Evolutionary conservation across 2,329 filamentous ascomycete species (phyloP), one percentile per base, ranked within the genome.

Genomic region (Kalmusia sp.): DNA sequence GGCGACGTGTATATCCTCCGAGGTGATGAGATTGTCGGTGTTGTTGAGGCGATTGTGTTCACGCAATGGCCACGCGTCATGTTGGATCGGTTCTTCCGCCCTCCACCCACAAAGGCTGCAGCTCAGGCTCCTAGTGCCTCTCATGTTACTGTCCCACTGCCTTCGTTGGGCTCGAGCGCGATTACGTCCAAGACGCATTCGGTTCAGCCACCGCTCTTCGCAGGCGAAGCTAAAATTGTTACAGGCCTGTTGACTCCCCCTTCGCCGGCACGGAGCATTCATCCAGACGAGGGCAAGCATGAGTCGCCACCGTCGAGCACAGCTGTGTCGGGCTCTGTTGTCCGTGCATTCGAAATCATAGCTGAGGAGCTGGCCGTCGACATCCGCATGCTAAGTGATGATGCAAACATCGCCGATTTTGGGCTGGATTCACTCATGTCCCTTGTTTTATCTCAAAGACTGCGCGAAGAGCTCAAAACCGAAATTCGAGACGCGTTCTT

Each of bases 361-460:
- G 41, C 41, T 11, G 41, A 45, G 24, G 41, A 45, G 24, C 27
- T 45, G n/a, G 41, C 14, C 17, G 19, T 45, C 27, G 41, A 45
- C 19, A 21, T 45, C 15, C 5, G 22, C 8, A 17, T 45, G 24
- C 41, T 45, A 17, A 45, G 12, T 31, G 41, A 45, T 17, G 41
- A 45, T 14, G 24, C 24, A 9, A 19, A 45, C 5, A 30, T 45
- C 19, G n/a, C 41, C n/a, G 41, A 45, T 31, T 30, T 45, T 19
- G 41, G 41, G 3, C 27, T 45, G 17, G 41, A 45, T 17, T 45
- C 41, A 15, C 41, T 45, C 2, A 45, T 45, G 41, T 45, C 41
- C 15, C 41, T 45, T 31, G 41, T 45, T 19, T n/a, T 45, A 6
- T 28, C 41, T 19, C 41, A 45, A n/a, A 45, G 30, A 31, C 17